These are phyloP conservation scores for Metschnikowia borealis DNA, from an alignment of 805 yeast species.

Conservation along the genomic window DNA sequence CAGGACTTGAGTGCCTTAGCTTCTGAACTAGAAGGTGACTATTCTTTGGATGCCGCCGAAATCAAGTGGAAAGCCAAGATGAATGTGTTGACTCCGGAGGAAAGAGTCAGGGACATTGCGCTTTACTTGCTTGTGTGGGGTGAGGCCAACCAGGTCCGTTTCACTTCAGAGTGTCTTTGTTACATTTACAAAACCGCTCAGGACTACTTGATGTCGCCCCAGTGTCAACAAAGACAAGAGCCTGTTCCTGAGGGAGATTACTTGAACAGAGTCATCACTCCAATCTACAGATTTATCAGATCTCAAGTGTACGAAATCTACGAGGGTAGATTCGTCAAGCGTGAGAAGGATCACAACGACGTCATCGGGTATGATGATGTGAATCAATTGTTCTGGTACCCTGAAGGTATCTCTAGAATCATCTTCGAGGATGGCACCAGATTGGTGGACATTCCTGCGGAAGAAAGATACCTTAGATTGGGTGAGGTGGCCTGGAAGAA, in stretches of 20 bases:
- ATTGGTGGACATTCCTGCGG: slow-evolving; percentile 82
- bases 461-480: slow-evolving; percentile 82
- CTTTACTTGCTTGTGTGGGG: slow-evolving; percentile 80
- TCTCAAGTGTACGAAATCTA: slow-evolving; percentile 77
- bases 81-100: slow-evolving; percentile 69
- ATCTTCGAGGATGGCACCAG: slow-evolving; percentile 89
- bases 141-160: slow-evolving; percentile 92
- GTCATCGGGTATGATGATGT: slow-evolving; percentile 95
- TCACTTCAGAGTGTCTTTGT: slow-evolving; percentile 77
- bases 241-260: slow-evolving; percentile 89
- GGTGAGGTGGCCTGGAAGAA: slow-evolving; percentile 92
- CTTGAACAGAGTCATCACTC: slow-evolving; percentile 88
- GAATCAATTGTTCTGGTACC: slow-evolving; percentile 98
- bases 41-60: slow-evolving; percentile 78
- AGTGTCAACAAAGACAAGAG: slow-evolving; percentile 82
- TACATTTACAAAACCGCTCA: slow-evolving; percentile 92
- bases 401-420: slow-evolving; percentile 95
- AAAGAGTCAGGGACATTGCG: slow-evolving; percentile 75
- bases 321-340: slow-evolving; percentile 77
- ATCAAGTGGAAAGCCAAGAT: slow-evolving; percentile 83
- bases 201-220: slow-evolving; percentile 84
- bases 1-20: slow-evolving; percentile 59
- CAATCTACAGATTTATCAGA: slow-evolving; percentile 76
- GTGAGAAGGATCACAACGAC: slow-evolving; percentile 80
- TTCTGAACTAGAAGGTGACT: slow-evolving; percentile 74